Base-by-base conservation (phyloP, 2,329 filamentous ascomycete genomes). In the Verticillium klebahnii region DNA sequence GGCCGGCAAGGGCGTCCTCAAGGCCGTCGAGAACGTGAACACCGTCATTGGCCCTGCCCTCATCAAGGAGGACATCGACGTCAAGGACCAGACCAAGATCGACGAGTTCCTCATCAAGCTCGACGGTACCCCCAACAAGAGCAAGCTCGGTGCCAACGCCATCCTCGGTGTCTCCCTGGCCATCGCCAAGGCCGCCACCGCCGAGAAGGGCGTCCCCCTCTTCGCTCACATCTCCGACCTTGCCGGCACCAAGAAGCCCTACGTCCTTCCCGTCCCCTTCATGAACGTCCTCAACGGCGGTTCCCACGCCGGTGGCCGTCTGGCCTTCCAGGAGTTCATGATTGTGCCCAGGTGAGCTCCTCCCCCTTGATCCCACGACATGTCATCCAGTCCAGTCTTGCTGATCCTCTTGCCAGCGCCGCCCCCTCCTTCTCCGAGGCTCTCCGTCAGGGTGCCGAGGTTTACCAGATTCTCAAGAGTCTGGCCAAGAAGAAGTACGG, bases 401-500 rank as follows among this genome's bases (percentile, higher is more conserved):
- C 39, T 58, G 17, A 58, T 39, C 5, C 12, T 57, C 2, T 25
- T 29, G 29, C 54, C 64, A 92, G 89, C 70, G 84, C 88, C 66
- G 95, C 95, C 69, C 89, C 93, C 65, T 89, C 91, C 66, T 99
- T 99, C 88, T 88, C 89, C 71, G 95, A 99, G 86, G 95, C 90
- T 76, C 89, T 99, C 82, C 93, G 94, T 78, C 92, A 96, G 82
- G 95, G 95, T 79, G 82, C 94, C 72, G 95, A 99, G 83, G 93
- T 97, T 73, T 99, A 99, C 89, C 94, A 98, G 82, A 90, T 91
- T 82, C 91, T 99, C 73, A 99, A 99, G 90, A 74, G 85, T 72
- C 88, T 98, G 66, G 93, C 95, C 78, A 98, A 98, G 91, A 95
- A 97, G 91, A 95, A 92, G 87, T 99, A 99, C 79, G 95, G 95